A percentile compares a stretch with the other conserved stretches of the same genome.
Evolutionary conservation across 768 basidiomycete genomes (phyloP).

Genomic region (Hypholoma fasciculare): DNA sequence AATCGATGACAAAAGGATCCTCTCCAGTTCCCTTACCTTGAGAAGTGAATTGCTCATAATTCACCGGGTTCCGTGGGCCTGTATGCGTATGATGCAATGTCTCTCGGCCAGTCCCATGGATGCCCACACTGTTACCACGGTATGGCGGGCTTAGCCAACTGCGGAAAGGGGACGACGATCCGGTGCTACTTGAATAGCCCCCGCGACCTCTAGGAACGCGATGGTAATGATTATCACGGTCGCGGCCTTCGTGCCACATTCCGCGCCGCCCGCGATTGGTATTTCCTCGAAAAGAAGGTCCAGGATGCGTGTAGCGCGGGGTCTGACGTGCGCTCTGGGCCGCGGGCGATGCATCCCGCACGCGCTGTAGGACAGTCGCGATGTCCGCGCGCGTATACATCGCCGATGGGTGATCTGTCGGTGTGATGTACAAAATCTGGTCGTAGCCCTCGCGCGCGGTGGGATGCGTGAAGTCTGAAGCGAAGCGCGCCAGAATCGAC

Average conservation of each 20-base stretch:
- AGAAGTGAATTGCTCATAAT: slow-evolving; percentile 13
- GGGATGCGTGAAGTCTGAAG: slow-evolving; percentile 59
- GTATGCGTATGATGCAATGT: slow-evolving; percentile 7
- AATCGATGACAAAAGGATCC: slow-evolving; percentile 23
- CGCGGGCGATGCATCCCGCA: slow-evolving; percentile 45
- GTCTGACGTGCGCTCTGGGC: slow-evolving; percentile 9
- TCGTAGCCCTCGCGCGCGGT: slow-evolving; percentile 63
- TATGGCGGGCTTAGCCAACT: slow-evolving; percentile 14
- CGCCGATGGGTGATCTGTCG: slow-evolving; percentile 39
- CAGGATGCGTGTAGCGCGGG: not conserved
- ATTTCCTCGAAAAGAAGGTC: slow-evolving; percentile 8
- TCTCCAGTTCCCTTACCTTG: slow-evolving; percentile 18
- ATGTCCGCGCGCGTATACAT: slow-evolving; percentile 55
- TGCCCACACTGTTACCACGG: slow-evolving; percentile 18
- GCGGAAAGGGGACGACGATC: slow-evolving; percentile 10
- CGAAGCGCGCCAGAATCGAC: slow-evolving; percentile 65
- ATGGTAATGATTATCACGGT: slow-evolving; percentile 2
- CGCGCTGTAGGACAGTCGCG: slow-evolving; percentile 47
- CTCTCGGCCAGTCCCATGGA: slow-evolving; percentile 10
- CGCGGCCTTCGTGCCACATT: slow-evolving; percentile 8
- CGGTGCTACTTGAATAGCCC: slow-evolving; percentile 7
- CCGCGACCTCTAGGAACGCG: slow-evolving; percentile 19
- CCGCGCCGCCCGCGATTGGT: slow-evolving; percentile 17
- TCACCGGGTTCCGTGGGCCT: slow-evolving; percentile 7
- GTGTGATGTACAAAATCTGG: slow-evolving; percentile 49